These are phyloP conservation scores for Leucosporidium yakuticum DNA, from an alignment of 768 basidiomycete species.

Conservation along the genomic window DNA sequence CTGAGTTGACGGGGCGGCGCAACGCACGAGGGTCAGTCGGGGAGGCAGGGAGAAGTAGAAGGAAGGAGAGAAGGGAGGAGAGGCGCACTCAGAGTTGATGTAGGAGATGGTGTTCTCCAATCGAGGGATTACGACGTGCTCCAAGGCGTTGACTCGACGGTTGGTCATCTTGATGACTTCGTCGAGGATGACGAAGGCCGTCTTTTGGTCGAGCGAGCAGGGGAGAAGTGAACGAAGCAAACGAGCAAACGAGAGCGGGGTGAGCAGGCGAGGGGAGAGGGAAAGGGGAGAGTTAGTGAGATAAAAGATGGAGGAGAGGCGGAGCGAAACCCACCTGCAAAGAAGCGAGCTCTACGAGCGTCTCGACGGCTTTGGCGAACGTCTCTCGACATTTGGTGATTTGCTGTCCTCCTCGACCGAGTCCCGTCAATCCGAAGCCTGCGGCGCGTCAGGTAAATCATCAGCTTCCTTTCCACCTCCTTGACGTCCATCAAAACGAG, in stretches of 20 bases:
- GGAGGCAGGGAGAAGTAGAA: not conserved
- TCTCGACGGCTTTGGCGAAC: conserved; percentile 95
- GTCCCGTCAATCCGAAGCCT: conserved; percentile 96
- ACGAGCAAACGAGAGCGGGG: not conserved
- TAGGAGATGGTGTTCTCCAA: conserved; percentile 97
- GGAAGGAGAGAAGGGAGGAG: not conserved
- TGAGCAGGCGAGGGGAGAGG: not conserved
- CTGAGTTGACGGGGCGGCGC: conserved; percentile 1
- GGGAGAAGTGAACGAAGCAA: too few species aligned
- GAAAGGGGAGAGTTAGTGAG: not conserved
- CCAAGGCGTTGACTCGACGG: conserved; percentile 95
- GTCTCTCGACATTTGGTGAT: conserved; percentile 91
- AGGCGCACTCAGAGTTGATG: conserved; percentile 69
- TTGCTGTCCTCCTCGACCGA: conserved; percentile 94
- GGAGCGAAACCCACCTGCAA: conserved; percentile 49
- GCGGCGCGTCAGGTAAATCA: not conserved
- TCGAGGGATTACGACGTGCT: conserved; percentile 90
- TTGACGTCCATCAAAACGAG: not conserved
- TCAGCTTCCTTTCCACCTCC: conserved; percentile 1
- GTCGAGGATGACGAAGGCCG: conserved; percentile 96
- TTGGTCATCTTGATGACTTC: conserved; percentile 99
- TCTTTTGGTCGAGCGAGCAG: conserved; percentile 49
- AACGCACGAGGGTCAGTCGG: too few species aligned
- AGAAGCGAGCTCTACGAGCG: conserved; percentile 92
- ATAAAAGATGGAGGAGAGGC: not conserved